Evolutionary conservation across 1,284 basidiomycete species (phyloP).

Genomic region (Puccinia coronata): DNA sequence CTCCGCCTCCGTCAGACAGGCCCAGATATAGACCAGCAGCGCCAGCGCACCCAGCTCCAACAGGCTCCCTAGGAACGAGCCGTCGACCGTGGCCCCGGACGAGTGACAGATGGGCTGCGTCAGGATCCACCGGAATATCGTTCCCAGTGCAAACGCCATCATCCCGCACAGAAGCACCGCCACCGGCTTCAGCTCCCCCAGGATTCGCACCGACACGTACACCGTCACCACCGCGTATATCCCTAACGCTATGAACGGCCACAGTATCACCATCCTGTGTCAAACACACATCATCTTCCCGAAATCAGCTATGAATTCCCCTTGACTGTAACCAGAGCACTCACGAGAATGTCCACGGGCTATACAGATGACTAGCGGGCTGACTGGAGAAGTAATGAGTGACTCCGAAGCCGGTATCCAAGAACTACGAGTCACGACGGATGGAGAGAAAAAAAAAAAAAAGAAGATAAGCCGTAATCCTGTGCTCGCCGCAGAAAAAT

Average conservation of each 20-base stretch:
- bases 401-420: slow-evolving; percentile 55
- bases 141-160: slow-evolving; percentile 53
- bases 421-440: slow-evolving; percentile 53
- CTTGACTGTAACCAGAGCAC: background rate
- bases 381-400: slow-evolving; percentile 55
- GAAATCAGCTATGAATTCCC: background rate
- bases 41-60: slow-evolving; percentile 53
- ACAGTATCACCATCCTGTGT: slow-evolving; percentile 31
- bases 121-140: slow-evolving; percentile 54
- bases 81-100: slow-evolving; percentile 53
- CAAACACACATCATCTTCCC: too few relatives aligned
- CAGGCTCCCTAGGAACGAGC: slow-evolving; percentile 54
- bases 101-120: slow-evolving; percentile 54
- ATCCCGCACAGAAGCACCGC: slow-evolving; percentile 49
- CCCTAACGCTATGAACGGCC: slow-evolving; percentile 34
- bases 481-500: too few relatives aligned
- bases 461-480: too few relatives aligned
- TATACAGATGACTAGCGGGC: slow-evolving; percentile 52
- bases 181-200: slow-evolving; percentile 33
- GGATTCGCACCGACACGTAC: background rate
- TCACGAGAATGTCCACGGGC: slow-evolving; percentile 55
- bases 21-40: slow-evolving; percentile 53
- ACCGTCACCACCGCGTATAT: slow-evolving; percentile 15
- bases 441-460: background rate
- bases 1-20: slow-evolving; percentile 55